Base-by-base conservation (phyloP, 306 rosid genomes). In the Quercus engelmannii region DNA sequence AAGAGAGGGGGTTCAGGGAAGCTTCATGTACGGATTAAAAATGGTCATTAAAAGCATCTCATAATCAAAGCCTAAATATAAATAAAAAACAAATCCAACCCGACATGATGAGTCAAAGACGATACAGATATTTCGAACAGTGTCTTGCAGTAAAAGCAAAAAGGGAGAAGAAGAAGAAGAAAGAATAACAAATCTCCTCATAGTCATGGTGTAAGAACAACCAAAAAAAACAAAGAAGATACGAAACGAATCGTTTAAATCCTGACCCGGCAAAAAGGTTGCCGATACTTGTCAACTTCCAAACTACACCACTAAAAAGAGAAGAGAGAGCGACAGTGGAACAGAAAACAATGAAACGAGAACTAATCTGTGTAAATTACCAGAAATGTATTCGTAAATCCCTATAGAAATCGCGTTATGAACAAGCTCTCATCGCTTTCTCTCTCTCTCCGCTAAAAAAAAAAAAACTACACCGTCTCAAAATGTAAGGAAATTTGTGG, bases 281-380 rank as follows among this genome's bases (percentile, higher is more conserved):
- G 56, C 69, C 58, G 74, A 76, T 59, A 61, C 10, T 59, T 43
- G 78, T 78, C 81, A 63, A 12, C 5, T 83, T 80, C 81, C 75
- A 49, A 49, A 74, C 76, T 28, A 52, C 67, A 74, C 84, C 61
- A 64, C 19, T 19, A 76, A 17, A 28, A 6, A 55, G 28, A 61
- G 30, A 79, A 67, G 79, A 75, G 89, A 86, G 81, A 83, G 76
- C 55, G 85, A 84, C 83, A 65, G 84, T 84, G 87, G 79, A 83
- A 73, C 86, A 33, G 78, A 81, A 76, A 78, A 78, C 86, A 81
- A 87, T 76, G 87, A 86, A 87, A 33, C 73, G 13, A 55, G 80
- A 75, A 68, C 85, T 73, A 76, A 72, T 64, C 69, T 67, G 14
- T 63, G 77, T 35, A 76, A 83, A 73, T 69, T 21, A 57, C 80